A percentile compares a stretch with the other conserved stretches of the same genome.
phyloP scores from a whole-genome alignment of 2,329 filamentous ascomycete genomes.

The Cadophora sp. region DNA sequence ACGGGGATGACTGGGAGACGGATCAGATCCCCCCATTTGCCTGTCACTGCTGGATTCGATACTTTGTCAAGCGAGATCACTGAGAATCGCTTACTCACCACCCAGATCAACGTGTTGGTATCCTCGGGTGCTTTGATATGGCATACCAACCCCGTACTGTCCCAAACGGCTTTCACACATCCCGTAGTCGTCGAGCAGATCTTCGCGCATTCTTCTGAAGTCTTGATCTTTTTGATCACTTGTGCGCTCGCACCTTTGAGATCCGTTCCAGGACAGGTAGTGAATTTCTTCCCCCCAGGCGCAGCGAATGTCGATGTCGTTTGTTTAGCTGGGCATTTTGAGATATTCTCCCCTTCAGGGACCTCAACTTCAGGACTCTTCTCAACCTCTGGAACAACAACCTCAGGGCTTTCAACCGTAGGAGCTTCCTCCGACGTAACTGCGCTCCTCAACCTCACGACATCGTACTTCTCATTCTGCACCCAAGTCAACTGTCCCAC shows the following conservation, averaged over 20 bases:
- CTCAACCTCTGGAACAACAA: background rate
- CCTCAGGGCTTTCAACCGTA: no score
- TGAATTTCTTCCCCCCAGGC: background rate
- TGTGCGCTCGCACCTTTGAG: background rate
- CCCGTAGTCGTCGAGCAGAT: background rate
- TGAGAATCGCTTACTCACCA: background rate
- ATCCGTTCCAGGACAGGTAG: conserved; percentile 8
- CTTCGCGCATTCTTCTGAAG: background rate
- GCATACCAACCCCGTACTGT: background rate
- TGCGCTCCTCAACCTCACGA: background rate
- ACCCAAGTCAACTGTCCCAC: conserved; percentile 4
- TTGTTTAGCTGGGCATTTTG: background rate
- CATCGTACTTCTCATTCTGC: background rate
- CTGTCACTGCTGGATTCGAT: background rate
- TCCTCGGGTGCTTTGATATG: conserved; percentile 10
- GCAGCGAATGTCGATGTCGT: background rate
- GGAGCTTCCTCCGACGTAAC: no score
- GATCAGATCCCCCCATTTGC: conserved; percentile 17
- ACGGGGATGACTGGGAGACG: conserved; percentile 20
- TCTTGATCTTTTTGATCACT: background rate
- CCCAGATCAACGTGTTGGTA: conserved; percentile 12
- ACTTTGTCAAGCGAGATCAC: background rate
- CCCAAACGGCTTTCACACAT: conserved; percentile 9
- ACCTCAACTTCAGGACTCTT: background rate
- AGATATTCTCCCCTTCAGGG: conserved; percentile 4